phyloP scores from a whole-genome alignment of 2,329 filamentous ascomycete genomes.

The Cladosporium oxysporum region DNA sequence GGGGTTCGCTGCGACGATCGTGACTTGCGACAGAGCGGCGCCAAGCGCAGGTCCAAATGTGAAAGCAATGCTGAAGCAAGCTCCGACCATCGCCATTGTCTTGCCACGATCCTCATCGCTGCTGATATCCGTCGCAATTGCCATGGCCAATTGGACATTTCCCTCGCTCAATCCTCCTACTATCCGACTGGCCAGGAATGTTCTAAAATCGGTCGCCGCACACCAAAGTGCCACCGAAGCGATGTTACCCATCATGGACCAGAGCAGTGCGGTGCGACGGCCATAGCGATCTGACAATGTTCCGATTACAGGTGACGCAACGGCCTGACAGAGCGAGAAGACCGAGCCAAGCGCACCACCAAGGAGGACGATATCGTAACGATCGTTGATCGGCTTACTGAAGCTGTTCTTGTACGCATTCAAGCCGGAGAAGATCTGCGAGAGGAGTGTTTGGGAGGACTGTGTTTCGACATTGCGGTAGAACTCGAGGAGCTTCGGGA shows the following conservation, averaged over 20 bases:
- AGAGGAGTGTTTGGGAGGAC: slow-evolving; percentile 66
- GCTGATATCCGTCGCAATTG: slow-evolving; percentile 94
- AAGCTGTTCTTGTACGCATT: slow-evolving; percentile 96
- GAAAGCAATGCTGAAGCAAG: slow-evolving; percentile 95
- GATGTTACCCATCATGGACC: slow-evolving; percentile 91
- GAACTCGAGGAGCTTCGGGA: slow-evolving; percentile 92
- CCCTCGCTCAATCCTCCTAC: slow-evolving; percentile 94
- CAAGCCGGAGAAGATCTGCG: slow-evolving; percentile 75
- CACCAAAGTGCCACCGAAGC: slow-evolving; percentile 94
- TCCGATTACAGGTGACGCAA: slow-evolving; percentile 90
- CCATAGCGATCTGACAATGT: slow-evolving; percentile 85
- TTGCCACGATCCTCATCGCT: slow-evolving; percentile 80
- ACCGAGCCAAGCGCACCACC: slow-evolving; percentile 91
- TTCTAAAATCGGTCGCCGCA: slow-evolving; percentile 87
- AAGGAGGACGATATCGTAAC: slow-evolving; percentile 94
- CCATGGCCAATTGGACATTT: slow-evolving; percentile 93
- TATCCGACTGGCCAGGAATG: slow-evolving; percentile 88
- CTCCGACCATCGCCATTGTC: slow-evolving; percentile 95
- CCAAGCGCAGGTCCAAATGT: slow-evolving; percentile 93
- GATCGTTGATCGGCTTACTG: slow-evolving; percentile 85
- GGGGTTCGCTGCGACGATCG: slow-evolving; percentile 79
- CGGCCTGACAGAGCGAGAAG: slow-evolving; percentile 88
- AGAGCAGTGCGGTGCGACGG: slow-evolving; percentile 80
- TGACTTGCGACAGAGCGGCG: slow-evolving; percentile 77
- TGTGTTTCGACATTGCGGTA: slow-evolving; percentile 79